Conservation (phyloP, 805 yeast genomes). For the Lipomyces spencermartinsiae region DNA sequence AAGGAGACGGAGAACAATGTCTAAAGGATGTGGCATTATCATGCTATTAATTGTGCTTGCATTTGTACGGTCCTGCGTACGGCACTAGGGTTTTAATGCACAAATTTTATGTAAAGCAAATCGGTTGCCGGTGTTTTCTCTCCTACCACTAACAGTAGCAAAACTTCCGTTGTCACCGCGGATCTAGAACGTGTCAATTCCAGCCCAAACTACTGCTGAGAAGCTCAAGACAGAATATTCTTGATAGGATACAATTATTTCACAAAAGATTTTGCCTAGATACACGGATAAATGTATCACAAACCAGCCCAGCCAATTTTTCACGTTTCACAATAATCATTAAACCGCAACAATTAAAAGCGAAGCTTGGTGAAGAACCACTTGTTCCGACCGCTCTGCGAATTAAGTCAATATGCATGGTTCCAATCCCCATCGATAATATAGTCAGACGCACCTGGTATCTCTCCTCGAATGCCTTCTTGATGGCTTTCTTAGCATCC, state of each 20-base stretch:
- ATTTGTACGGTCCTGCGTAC: not conserved
- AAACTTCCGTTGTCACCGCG: not conserved
- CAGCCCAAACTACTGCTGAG: not conserved
- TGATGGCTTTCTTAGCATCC: conserved; percentile 98
- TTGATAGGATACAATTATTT: conserved; percentile 7
- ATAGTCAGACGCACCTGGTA: conserved; percentile 60
- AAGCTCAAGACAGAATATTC: not conserved
- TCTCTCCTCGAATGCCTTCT: conserved; percentile 99
- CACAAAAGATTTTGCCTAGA: conserved; percentile 2
- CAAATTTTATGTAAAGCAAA: not conserved
- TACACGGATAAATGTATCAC: conserved; percentile 7
- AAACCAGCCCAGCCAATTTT: conserved; percentile 13
- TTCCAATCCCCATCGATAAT: not conserved
- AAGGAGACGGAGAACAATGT: conserved; percentile 52
- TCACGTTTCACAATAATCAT: conserved; percentile 1
- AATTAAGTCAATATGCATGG: not conserved
- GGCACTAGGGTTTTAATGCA: too few species aligned
- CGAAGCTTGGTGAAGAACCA: conserved; percentile 99
- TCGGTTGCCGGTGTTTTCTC: not conserved
- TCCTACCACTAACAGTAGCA: not conserved
- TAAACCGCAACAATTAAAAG: conserved; percentile 59
- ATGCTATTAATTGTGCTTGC: not conserved
- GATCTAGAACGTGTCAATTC: not conserved
- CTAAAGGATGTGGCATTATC: not conserved
- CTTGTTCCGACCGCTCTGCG: conserved; percentile 93